A percentile compares a stretch with the other conserved stretches of the same genome.
These are phyloP conservation scores for Backusella sp. DNA, from an alignment of 192 early-diverging fungal species.

Conservation along the genomic window DNA sequence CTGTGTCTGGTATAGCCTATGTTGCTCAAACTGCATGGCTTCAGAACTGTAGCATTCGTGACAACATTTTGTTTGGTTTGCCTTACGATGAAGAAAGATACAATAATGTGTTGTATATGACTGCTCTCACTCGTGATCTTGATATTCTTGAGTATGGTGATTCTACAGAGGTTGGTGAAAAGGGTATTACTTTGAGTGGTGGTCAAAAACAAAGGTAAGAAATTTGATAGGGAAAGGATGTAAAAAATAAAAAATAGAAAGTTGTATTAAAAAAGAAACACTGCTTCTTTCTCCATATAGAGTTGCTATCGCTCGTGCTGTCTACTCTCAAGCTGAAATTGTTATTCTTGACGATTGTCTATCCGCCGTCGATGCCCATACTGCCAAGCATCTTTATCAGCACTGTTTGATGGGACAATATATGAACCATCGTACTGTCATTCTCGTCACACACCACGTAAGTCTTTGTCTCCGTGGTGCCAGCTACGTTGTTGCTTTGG, in stretches of 20 bases:
- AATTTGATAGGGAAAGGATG: not conserved
- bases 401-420: slow-evolving; percentile 71
- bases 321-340: slow-evolving; percentile 66
- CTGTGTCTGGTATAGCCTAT: slow-evolving; percentile 69
- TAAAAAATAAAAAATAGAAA: slow-evolving; percentile 16
- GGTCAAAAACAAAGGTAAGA: slow-evolving; percentile 71
- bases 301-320: slow-evolving; percentile 74
- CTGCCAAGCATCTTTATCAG: slow-evolving; percentile 80
- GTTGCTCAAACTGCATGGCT: slow-evolving; percentile 71
- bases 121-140: slow-evolving; percentile 84
- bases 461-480: slow-evolving; percentile 59
- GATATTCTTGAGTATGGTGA: slow-evolving; percentile 84
- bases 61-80: slow-evolving; percentile 83
- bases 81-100: slow-evolving; percentile 75
- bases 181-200: slow-evolving; percentile 80
- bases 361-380: slow-evolving; percentile 94
- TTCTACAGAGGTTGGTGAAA: slow-evolving; percentile 92
- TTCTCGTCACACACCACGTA: slow-evolving; percentile 92
- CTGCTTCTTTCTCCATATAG: not conserved
- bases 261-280: not conserved
- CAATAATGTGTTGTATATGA: slow-evolving; percentile 74
- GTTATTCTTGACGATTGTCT: slow-evolving; percentile 87
- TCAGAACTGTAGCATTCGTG: slow-evolving; percentile 32
- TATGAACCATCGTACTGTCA: slow-evolving; percentile 71
- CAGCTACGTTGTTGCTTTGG: slow-evolving; percentile 51